These are phyloP conservation scores for Leucosporidium scottii DNA, from an alignment of 768 basidiomycete genomes.

Conservation along the genomic window DNA sequence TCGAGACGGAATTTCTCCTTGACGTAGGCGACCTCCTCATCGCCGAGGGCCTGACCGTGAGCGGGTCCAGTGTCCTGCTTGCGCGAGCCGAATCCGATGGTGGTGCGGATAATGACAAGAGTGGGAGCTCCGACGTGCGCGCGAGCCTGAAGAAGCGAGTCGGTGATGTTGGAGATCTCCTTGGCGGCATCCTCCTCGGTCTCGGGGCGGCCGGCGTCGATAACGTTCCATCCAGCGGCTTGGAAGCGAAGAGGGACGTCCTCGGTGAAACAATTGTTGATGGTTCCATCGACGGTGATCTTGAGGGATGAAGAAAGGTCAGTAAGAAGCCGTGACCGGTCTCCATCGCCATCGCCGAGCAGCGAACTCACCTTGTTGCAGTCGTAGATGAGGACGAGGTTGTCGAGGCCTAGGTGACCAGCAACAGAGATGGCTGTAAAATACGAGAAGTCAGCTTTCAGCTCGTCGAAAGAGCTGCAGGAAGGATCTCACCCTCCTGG, in stretches of 20 bases:
- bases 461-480: not conserved
- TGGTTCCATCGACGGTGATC: constrained; percentile 93
- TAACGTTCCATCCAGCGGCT: constrained; percentile 90
- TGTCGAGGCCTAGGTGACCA: constrained; percentile 75
- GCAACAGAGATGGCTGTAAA: constrained; percentile 8
- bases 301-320: too few relatives aligned
- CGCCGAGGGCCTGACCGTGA: constrained; percentile 84
- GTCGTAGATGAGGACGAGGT: constrained; percentile 85
- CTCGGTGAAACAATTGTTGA: constrained; percentile 84
- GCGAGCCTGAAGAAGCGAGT: not conserved
- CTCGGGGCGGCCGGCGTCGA: constrained; percentile 67
- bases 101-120: constrained; percentile 51
- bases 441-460: not conserved
- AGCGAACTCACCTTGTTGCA: constrained; percentile 59
- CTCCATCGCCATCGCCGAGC: too few relatives aligned
- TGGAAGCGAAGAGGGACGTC: constrained; percentile 78
- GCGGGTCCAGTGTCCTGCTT: constrained; percentile 86
- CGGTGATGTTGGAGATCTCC: constrained; percentile 55
- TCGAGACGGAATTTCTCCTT: constrained; percentile 79
- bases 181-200: constrained; percentile 67
- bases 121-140: constrained; percentile 4
- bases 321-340: too few relatives aligned
- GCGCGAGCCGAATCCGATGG: constrained; percentile 74
- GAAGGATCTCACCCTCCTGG: constrained; percentile 58
- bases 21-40: constrained; percentile 72